Evolutionary conservation across 257 asterid genomes (phyloP), one percentile per base, ranked within the genome.

Genomic region (Parsonsia alboflavescens): DNA sequence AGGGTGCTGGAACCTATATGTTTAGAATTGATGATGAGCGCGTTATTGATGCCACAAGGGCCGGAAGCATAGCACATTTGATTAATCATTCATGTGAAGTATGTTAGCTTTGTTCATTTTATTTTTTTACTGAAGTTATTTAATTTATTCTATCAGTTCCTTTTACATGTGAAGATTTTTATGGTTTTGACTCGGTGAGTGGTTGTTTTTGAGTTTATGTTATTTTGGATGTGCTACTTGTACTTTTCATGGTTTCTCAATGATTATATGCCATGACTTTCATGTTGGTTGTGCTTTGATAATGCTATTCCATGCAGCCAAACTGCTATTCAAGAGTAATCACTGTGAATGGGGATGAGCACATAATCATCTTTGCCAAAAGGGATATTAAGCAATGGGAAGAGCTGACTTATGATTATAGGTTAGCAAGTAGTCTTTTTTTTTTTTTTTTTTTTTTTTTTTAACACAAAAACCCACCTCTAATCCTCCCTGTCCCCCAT

Each of bases 1-100:
- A 95, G 99, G 99, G 99, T 75, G 99, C 99, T 83, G 99, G 99
- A 79, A 95, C 99, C 44, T 95, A 95, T 82, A 92, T 95, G 99
- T 95, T 95, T 68, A 87, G 98, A 66, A 85, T 95, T 74, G 96
- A 90, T 80, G 98, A 92, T 77, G 87, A 87, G 65, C 94, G 93
- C 73, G 99, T 95, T 41, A 85, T 92, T 74, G 99, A 95, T 83
- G 99, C 99, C 76, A 95, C 99, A 83, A 88, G 89, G 80, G 96
- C 96, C 0, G 99, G 99, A 77, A 89, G 99, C 85, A 95, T 92
- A 50, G 99, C 98, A 33, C 97, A 95, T 80, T 83, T 95, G 90
- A 92, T 95, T 74, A 95, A 95, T 83, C 99, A 95, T 85, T 90
- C 99, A 26, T 95, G 99, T 68, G 99, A 95, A 64, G 99, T 95